Evolutionary conservation across 2,329 filamentous ascomycete species (phyloP).

Genomic region (Pseudocercospora fuligena): DNA sequence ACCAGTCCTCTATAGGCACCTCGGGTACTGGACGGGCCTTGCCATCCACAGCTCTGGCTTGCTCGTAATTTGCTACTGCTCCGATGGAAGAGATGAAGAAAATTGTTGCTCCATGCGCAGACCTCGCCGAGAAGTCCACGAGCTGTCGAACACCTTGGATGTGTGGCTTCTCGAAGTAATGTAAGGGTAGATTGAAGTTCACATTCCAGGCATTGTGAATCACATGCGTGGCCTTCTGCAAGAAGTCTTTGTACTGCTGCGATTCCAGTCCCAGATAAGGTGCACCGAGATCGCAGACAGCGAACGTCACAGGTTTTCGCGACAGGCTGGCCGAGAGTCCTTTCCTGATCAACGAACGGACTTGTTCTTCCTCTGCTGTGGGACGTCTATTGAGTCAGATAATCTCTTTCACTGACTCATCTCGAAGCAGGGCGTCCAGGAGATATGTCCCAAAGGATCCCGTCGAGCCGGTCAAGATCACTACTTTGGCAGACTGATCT

Average conservation of each 20-base stretch:
- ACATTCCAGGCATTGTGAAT: constrained; percentile 47
- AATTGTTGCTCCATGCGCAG: constrained; percentile 36
- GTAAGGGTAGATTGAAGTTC: constrained; percentile 43
- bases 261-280: constrained; percentile 34
- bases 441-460: constrained; percentile 44
- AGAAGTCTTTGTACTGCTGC: constrained; percentile 30
- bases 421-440: constrained; percentile 38
- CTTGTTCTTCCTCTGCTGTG: constrained; percentile 31
- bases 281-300: constrained; percentile 32
- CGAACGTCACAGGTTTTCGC: constrained; percentile 31
- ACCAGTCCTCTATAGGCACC: constrained; percentile 29
- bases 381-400: constrained; percentile 39
- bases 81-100: constrained; percentile 47
- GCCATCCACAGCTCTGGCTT: constrained; percentile 13
- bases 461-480: constrained; percentile 45
- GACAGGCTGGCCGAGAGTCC: constrained; percentile 32
- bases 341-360: constrained; percentile 25
- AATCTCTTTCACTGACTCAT: constrained; percentile 36
- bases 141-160: constrained; percentile 37
- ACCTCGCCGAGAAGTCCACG: constrained; percentile 35
- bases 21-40: constrained; percentile 39
- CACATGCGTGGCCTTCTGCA: constrained; percentile 33
- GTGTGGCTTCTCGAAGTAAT: constrained; percentile 39
- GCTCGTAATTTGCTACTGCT: constrained; percentile 36
- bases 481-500: constrained; percentile 15